Base-by-base conservation (phyloP, 164 flowering plant genomes). In the Vitis rupestris region DNA sequence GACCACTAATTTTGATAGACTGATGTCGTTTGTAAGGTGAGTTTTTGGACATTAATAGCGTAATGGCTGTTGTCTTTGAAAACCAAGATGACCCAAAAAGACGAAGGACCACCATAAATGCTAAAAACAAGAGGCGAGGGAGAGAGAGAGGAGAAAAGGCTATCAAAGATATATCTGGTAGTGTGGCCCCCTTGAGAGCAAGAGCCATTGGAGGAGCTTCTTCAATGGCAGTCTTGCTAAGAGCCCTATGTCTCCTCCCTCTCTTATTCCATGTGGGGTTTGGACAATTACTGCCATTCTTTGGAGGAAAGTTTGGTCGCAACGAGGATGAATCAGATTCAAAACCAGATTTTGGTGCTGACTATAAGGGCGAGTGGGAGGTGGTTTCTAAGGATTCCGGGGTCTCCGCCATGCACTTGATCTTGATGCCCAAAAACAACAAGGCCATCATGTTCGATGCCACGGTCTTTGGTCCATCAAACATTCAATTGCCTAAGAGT, bases 331-430 rank as follows among this genome's bases (percentile, higher is more conserved):
- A 6, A 37, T 37, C 44, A 37, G 27, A 23, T 23, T 23, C 27
- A 23, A 23, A 23, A 1, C 27, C 27, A 23, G 27, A 23, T 23
- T 23, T 23, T 23, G 27, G 27, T 23, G 2, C 27, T 23, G 27
- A 9, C 1, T 79, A 16, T 14, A 50, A 9, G n/a, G 94, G 97
- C 0, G 1, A 8, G 1, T 92, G 96, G 98, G 83, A 82, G 73
- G 10, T 90, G 10, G 72, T 66, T 50, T 51, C 69, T 2, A 3
- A 8, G 6, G 79, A 81, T 64, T 77, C 93, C 0, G 90, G 92
- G 3, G 84, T 90, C 9, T 81, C 94, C 0, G 84, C 90, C 58
- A 93, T 93, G 97, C 97, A 93, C 31, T 2, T 86, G 10, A 71
- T 69, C n/a, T 44, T 91, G 61, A 49, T 91, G 67, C 93, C 88